Evolutionary conservation across 2,329 filamentous ascomycete genomes (phyloP), one percentile per base, ranked within the genome.

Genomic region (Aspergillus ochraceoroseus): DNA sequence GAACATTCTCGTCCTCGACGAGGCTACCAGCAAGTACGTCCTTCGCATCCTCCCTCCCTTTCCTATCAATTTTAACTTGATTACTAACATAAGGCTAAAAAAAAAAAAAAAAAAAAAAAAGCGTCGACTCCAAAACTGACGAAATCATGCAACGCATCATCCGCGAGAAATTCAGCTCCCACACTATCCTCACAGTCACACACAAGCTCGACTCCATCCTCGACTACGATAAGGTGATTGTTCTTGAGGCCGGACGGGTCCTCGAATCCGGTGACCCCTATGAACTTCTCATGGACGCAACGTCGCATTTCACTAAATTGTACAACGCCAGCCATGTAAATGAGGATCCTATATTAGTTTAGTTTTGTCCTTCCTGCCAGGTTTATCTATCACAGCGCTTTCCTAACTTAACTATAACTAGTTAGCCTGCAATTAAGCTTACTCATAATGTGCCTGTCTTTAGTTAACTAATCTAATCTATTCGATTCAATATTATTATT

Each of bases 171-270:
- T 80, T 82, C 53, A 56, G 59, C 2, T 65, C 64, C 3, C 74
- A 77, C 44, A 85, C 82, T 0, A 73, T 85, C 39, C 67, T 79
- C 35, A 68, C 72, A 0, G 72, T 79, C 2, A 74, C 75, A 4
- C 76, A 79, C 58, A 73, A 75, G 18, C 63, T 79, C 28, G 70
- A 75, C 25, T 65, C 62, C 0, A 65, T 67, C 30, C 57, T 66
- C 2, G 63, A 66, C 43, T 67, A 58, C 35, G 64, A 67, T 44
- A 62, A 58, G 28, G 53, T 67, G 18, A 53, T 63, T 7, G 56
- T 67, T 18, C 52, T 67, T 7, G 63, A 66, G 8, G 55, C 51
- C 5, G 63, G 64, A 14, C 53, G 51, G 15, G 39, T 67, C 20
- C 49, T 66, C 13, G 64, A 65, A 40, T 60, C 48, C 11, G 63